Percentiles rank a stretch among this genome's conserved stretches.
phyloP scores from a whole-genome alignment of 2,329 filamentous ascomycete species.

The Penicillium janthinellum region DNA sequence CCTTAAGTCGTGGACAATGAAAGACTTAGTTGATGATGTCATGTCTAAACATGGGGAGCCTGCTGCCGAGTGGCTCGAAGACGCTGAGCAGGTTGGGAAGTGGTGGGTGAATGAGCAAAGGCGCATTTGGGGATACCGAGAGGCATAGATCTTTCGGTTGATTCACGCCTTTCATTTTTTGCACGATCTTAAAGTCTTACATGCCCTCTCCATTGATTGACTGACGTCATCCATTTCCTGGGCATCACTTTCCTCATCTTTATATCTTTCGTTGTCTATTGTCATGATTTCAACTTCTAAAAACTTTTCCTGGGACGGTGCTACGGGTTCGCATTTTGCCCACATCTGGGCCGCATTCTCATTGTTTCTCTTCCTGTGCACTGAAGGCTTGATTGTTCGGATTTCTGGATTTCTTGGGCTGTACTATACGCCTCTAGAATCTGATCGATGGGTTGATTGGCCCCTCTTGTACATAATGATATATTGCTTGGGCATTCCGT shows the following conservation, averaged over 20 bases:
- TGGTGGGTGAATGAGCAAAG: conserved; percentile 42
- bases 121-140: conserved; percentile 32
- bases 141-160: conserved; percentile 11
- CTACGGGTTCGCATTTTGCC: neutral
- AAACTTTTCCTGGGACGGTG: neutral
- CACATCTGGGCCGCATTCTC: neutral
- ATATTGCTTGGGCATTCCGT: neutral
- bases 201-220: neutral
- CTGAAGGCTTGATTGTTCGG: neutral
- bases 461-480: neutral
- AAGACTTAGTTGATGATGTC: conserved; percentile 29
- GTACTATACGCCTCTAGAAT: neutral
- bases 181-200: neutral
- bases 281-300: neutral
- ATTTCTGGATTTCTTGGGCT: neutral
- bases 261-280: neutral
- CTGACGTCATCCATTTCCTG: neutral
- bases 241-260: neutral
- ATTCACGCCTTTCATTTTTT: neutral
- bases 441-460: neutral
- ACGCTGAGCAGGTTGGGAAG: conserved; percentile 39
- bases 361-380: neutral
- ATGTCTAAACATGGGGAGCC: conserved; percentile 31
- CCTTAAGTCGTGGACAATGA: conserved; percentile 34
- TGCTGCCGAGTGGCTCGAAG: conserved; percentile 36